A percentile compares a stretch with the other conserved stretches of the same genome.
Evolutionary conservation across 768 basidiomycete species (phyloP).

Genomic region (Gelatoporia subvermispora): DNA sequence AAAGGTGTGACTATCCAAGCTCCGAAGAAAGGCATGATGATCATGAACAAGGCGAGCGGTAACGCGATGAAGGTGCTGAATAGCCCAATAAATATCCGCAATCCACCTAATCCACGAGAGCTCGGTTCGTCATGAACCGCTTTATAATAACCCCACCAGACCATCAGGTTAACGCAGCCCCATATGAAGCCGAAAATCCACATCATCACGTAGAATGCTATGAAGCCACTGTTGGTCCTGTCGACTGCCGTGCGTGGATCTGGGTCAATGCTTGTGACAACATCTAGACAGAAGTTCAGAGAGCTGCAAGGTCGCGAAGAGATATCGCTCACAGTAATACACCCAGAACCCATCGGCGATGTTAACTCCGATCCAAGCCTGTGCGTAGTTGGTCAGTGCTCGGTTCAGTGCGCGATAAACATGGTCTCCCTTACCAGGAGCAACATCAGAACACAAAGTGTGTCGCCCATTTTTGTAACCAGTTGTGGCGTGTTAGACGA

Average conservation of each 20-base stretch:
- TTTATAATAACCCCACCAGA: background rate
- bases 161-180: constrained; percentile 1
- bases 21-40: constrained; percentile 13
- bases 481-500: too few species aligned
- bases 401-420: too few species aligned
- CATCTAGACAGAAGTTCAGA: constrained; percentile 4
- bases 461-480: too few species aligned
- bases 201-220: constrained; percentile 9
- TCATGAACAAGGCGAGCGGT: background rate
- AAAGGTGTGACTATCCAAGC: constrained; percentile 10
- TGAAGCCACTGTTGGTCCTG: background rate
- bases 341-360: too few species aligned
- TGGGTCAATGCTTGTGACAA: constrained; percentile 3
- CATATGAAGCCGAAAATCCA: constrained; percentile 10
- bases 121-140: background rate
- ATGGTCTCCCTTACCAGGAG: too few species aligned
- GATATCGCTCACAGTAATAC: too few species aligned
- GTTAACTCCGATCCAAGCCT: too few species aligned
- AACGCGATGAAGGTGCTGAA: constrained; percentile 4
- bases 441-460: too few species aligned
- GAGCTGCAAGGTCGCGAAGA: background rate
- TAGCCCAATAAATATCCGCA: background rate
- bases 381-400: too few species aligned
- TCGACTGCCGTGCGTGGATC: constrained; percentile 7
- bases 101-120: background rate